Evolutionary conservation across 148 eudicot genomes (phyloP), one percentile per base, ranked within the genome.

Genomic region (Chenopodium album): DNA sequence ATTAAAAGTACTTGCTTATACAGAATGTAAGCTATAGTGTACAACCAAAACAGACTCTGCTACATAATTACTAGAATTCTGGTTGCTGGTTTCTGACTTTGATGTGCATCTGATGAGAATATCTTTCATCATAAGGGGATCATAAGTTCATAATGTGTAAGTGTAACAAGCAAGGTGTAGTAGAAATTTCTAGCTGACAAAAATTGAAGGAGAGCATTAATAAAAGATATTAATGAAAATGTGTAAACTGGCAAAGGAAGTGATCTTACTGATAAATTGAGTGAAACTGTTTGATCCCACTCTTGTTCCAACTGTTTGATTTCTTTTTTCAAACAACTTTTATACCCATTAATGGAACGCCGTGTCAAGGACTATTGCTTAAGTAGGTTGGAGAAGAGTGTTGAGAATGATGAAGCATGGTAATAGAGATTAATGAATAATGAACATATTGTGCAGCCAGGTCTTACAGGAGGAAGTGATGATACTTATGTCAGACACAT

Each of bases 381-480:
- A 23, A 4, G 29, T 37, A 34, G 23, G 10, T 71, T 37, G 74
- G n/a, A 34, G 46, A 17, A 6, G 12, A 75, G 10, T 23, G n/a
- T 52, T 52, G 9, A 1, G 9, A 48, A 2, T 60, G 47, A 34
- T 34, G 8, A 2, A 37, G 26, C 13, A 29, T 31, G 11, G 11
- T 10, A 54, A 19, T 10, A 54, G 54, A 20, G 26, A n/a, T 44
- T 34, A 37, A 5, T 79, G 82, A 74, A 56, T 26, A 73, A 59
- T 31, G 31, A 52, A 44, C 13, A 72, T 70, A 48, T 9, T 26
- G 60, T 90, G 88, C 92, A 95, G 97, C 99, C 99, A 79, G 99
- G 99, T 84, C 89, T 96, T 1, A 94, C 98, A 0, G 99, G 99
- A 76, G 99, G 99, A n/a, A 96, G 99, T 78, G 87, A 63, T 29